phyloP scores from a whole-genome alignment of 768 basidiomycete genomes.

The Boletus huronensis region DNA sequence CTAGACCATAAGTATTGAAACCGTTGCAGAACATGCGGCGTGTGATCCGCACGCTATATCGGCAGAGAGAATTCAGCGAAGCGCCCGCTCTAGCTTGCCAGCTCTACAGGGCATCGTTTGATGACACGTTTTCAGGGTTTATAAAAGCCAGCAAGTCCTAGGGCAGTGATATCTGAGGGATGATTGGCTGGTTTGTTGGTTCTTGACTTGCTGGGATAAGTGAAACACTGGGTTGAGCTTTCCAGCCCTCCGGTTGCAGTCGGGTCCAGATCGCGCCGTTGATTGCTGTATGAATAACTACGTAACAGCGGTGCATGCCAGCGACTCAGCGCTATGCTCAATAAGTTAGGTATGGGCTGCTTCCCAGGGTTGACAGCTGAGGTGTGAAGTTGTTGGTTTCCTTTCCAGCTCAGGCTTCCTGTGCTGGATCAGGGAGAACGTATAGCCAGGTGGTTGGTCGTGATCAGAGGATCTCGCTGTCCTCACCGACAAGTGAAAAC shows the following conservation, averaged over 20 bases:
- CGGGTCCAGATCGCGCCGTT: neutral
- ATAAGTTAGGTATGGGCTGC: no score
- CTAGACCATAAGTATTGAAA: neutral
- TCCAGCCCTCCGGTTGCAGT: neutral
- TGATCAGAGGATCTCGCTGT: no score
- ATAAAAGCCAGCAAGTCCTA: neutral
- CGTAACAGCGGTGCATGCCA: no score
- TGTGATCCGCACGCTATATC: neutral
- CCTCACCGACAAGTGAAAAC: no score
- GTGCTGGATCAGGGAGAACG: no score
- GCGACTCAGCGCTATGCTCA: no score
- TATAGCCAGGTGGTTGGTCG: no score
- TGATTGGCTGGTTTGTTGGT: neutral
- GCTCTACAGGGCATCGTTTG: neutral
- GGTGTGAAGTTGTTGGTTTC: no score
- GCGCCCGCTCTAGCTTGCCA: no score
- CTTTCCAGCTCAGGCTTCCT: no score
- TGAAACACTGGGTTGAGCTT: neutral
- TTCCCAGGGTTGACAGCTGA: no score
- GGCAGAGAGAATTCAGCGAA: neutral
- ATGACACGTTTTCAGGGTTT: conserved; percentile 1
- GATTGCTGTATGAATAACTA: neutral
- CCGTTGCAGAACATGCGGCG: neutral
- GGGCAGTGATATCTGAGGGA: neutral
- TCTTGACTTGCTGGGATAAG: neutral